Evolutionary conservation across 305 asterid genomes (phyloP).

Genomic region (Fraxinus sp.): DNA sequence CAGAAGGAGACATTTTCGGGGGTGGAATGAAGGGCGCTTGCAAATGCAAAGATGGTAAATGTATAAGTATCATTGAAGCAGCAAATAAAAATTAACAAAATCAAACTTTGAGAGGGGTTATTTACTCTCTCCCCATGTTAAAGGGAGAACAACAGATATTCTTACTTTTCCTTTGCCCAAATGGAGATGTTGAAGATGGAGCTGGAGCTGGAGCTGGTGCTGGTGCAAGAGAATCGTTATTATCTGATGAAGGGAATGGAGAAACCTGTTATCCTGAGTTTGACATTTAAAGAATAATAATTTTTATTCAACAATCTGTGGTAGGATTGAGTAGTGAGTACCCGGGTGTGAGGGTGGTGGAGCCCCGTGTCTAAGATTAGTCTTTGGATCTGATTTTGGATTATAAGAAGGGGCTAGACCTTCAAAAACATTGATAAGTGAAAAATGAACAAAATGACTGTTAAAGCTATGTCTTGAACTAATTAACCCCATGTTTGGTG

Average conservation of each 20-base stretch:
- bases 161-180: constrained; percentile 48
- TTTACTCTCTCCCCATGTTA: constrained; percentile 10
- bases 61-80: constrained; percentile 31
- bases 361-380: constrained; percentile 29
- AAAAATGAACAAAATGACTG: neutral
- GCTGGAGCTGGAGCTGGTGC: constrained; percentile 38
- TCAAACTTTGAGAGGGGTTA: neutral
- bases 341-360: constrained; percentile 41
- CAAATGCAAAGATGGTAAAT: constrained; percentile 32
- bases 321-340: constrained; percentile 5
- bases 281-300: constrained; percentile 22
- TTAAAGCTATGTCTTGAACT: neutral
- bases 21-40: constrained; percentile 62
- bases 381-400: constrained; percentile 36
- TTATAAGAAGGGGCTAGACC: constrained; percentile 32
- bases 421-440: constrained; percentile 20
- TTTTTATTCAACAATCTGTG: neutral
- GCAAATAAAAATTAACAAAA: constrained; percentile 13
- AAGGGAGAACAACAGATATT: constrained; percentile 19
- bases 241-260: constrained; percentile 31
- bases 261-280: constrained; percentile 40
- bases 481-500: neutral
- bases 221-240: constrained; percentile 39
- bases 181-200: constrained; percentile 42
- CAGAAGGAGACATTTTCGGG: constrained; percentile 62